Conservation (phyloP, 257 asterid species). For the Echium plantagineum region DNA sequence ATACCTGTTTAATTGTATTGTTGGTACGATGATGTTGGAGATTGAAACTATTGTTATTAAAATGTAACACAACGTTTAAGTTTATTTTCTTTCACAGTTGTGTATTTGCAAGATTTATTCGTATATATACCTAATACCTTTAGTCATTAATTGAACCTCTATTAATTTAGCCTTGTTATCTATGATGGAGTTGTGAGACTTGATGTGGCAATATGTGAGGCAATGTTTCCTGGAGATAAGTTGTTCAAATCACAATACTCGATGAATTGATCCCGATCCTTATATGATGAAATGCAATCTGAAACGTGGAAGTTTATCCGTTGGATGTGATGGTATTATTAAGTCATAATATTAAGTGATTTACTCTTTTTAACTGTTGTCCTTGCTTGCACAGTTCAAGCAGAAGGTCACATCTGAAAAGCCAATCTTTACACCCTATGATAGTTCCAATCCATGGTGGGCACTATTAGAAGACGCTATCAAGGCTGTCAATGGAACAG, state of each 20-base stretch:
- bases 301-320: too few species aligned
- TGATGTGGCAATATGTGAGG: background rate
- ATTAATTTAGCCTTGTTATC: background rate
- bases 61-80: background rate
- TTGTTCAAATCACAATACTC: background rate
- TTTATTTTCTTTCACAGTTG: background rate
- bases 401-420: constrained; percentile 46
- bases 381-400: constrained; percentile 46
- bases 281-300: background rate
- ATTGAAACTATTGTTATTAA: background rate
- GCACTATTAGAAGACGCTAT: constrained; percentile 55
- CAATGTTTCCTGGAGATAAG: background rate
- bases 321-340: too few species aligned
- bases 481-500: constrained; percentile 48
- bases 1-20: too few species aligned
- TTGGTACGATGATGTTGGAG: background rate
- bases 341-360: background rate
- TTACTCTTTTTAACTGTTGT: background rate
- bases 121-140: too few species aligned
- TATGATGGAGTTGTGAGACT: background rate
- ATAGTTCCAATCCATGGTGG: constrained; percentile 93
- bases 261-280: background rate
- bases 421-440: constrained; percentile 52
- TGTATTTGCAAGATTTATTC: background rate
- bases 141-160: background rate